These are phyloP conservation scores for Stentor coeruleus DNA, from an alignment of 73 alveolate species.

Conservation along the genomic window DNA sequence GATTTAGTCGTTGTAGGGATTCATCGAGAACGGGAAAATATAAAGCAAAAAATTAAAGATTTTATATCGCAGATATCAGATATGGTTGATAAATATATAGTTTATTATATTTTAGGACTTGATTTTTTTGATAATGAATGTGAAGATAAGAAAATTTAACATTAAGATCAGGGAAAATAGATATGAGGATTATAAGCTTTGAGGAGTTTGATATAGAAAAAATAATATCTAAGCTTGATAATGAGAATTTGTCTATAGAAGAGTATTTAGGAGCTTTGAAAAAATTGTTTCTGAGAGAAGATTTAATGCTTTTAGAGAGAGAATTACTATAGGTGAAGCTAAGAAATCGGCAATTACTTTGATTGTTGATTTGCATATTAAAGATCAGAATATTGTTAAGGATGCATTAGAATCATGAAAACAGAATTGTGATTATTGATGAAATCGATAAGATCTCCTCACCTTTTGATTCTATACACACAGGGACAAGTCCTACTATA, in stretches of 20 bases:
- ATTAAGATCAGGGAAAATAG: conserved; percentile 45
- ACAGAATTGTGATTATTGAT: conserved; percentile 71
- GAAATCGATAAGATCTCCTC: conserved; percentile 64
- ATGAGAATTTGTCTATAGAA: conserved; percentile 23
- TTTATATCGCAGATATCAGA: conserved; percentile 26
- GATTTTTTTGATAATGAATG: conserved; percentile 22
- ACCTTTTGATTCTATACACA: conserved; percentile 25
- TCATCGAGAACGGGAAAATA: conserved; percentile 28
- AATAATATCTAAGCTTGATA: conserved; percentile 13
- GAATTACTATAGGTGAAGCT: conserved; percentile 28
- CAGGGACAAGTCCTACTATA: conserved; percentile 57
- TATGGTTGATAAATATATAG: conserved; percentile 38
- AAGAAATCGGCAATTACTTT: neutral
- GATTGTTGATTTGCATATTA: neutral
- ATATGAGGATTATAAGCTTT: conserved; percentile 28
- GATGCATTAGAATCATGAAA: conserved; percentile 35
- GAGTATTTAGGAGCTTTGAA: conserved; percentile 28
- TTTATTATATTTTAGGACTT: conserved; percentile 53
- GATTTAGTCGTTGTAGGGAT: conserved; percentile 49
- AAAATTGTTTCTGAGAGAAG: conserved; percentile 20
- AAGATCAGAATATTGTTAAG: conserved; percentile 10
- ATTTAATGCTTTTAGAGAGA: conserved; percentile 6
- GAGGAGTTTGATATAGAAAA: conserved; percentile 30
- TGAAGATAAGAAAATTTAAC: conserved; percentile 27
- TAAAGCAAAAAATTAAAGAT: conserved; percentile 18